phyloP scores from a whole-genome alignment of 306 rosid genomes.

The Mucuna pruriens region DNA sequence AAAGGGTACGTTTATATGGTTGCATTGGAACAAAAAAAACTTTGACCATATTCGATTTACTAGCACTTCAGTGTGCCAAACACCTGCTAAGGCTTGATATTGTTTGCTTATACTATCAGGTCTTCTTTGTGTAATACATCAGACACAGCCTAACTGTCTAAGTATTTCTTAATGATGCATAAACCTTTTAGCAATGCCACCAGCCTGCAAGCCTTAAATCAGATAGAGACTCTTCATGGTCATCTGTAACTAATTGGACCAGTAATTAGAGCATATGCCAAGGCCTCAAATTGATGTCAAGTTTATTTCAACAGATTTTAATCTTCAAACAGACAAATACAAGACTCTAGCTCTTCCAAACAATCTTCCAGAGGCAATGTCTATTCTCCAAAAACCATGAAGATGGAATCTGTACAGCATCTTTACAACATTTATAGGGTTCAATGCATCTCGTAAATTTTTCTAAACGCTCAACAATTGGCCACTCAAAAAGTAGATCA shows the following conservation, averaged over 20 bases:
- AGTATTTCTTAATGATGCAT: conserved; percentile 23
- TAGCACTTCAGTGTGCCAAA: not conserved
- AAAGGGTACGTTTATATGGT: not conserved
- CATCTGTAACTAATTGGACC: not conserved
- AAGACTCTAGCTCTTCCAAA: conserved; percentile 29
- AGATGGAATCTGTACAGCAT: conserved; percentile 16
- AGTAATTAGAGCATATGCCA: conserved; percentile 4
- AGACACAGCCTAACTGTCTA: not conserved
- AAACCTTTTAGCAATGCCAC: conserved; percentile 26
- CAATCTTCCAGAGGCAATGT: conserved; percentile 5
- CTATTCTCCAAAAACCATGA: conserved; percentile 27
- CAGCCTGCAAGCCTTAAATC: conserved; percentile 11
- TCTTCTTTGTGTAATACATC: conserved; percentile 11
- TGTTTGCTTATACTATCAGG: not conserved
- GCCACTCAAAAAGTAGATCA: conserved; percentile 34
- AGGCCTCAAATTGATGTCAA: conserved; percentile 27
- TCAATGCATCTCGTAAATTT: conserved; percentile 2
- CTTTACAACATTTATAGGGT: conserved; percentile 18
- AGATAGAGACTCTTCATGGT: conserved; percentile 15
- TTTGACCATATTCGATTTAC: not conserved
- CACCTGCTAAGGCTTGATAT: not conserved
- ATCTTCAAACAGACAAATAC: conserved; percentile 23
- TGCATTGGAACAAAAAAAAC: not conserved
- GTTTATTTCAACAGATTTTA: conserved; percentile 19
- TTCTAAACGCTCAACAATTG: conserved; percentile 30